These are phyloP conservation scores for Anisodus tanguticus DNA, from an alignment of 257 asterid species.

Conservation along the genomic window DNA sequence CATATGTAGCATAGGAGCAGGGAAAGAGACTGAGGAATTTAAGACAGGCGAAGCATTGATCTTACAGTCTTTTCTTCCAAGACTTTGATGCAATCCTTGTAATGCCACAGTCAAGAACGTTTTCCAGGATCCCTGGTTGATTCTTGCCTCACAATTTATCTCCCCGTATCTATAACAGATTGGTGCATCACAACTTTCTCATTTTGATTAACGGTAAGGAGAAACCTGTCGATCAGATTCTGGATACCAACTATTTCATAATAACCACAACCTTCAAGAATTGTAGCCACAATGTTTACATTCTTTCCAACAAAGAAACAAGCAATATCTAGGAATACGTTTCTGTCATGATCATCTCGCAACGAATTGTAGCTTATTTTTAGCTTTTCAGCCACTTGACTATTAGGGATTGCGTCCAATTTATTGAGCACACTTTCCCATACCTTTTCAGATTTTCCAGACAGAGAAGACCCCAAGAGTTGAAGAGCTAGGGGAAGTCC, in stretches of 20 bases:
- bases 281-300: neutral
- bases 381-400: slow-evolving; percentile 23
- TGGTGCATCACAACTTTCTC: slow-evolving; percentile 33
- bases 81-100: slow-evolving; percentile 24
- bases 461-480: slow-evolving; percentile 32
- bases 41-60: neutral
- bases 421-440: slow-evolving; percentile 26
- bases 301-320: slow-evolving; percentile 34
- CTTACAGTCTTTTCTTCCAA: slow-evolving; percentile 26
- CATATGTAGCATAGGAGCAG: neutral
- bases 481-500: slow-evolving; percentile 35
- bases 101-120: slow-evolving; percentile 27
- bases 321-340: slow-evolving; percentile 29
- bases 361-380: slow-evolving; percentile 27
- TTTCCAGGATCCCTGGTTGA: slow-evolving; percentile 30
- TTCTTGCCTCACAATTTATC: slow-evolving; percentile 32
- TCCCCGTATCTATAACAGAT: slow-evolving; percentile 33
- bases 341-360: slow-evolving; percentile 30
- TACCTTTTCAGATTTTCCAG: neutral
- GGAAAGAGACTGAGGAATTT: too few relatives aligned
- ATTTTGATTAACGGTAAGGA: neutral
- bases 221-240: slow-evolving; percentile 27
- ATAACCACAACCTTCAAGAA: slow-evolving; percentile 29
- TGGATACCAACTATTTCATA: slow-evolving; percentile 31
- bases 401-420: slow-evolving; percentile 17